A percentile compares a stretch with the other conserved stretches of the same genome.
Conservation (phyloP, 2,329 filamentous ascomycete species). For the Diaporthe helianthi region DNA sequence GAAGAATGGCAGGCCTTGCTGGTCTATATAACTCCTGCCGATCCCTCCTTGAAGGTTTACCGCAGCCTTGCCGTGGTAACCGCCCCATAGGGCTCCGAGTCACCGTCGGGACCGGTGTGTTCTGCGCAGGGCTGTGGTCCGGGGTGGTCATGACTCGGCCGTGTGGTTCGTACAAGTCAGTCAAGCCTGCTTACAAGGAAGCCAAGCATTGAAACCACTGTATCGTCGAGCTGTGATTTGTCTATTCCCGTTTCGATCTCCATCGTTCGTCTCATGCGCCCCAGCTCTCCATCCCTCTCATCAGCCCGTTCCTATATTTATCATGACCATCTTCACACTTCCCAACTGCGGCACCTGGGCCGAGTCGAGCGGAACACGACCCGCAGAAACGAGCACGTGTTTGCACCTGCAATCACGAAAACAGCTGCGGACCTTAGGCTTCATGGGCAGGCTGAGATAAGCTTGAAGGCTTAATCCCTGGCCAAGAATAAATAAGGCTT, state of each 20-base stretch:
- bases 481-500: neutral
- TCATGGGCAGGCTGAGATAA: conserved; percentile 1
- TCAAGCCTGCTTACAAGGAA: conserved; percentile 17
- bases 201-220: conserved; percentile 20
- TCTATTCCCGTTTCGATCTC: conserved; percentile 9
- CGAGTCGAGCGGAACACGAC: conserved; percentile 9
- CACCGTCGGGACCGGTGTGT: conserved; percentile 4
- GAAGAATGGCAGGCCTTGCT: neutral
- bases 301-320: conserved; percentile 17
- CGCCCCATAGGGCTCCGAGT: conserved; percentile 4
- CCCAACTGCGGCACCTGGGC: conserved; percentile 13
- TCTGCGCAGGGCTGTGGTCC: conserved; percentile 20
- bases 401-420: neutral
- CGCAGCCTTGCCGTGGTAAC: conserved; percentile 17
- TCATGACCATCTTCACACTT: conserved; percentile 8
- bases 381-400: conserved; percentile 15
- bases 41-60: neutral
- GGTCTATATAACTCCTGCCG: conserved; percentile 12
- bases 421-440: conserved; percentile 1
- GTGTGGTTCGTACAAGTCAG: conserved; percentile 21
- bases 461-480: conserved; percentile 22
- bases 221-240: conserved; percentile 13
- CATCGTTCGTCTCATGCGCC: conserved; percentile 24
- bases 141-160: conserved; percentile 17
- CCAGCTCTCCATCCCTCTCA: conserved; percentile 16